Conservation (phyloP, 306 rosid genomes). For the Cicer judaicum region DNA sequence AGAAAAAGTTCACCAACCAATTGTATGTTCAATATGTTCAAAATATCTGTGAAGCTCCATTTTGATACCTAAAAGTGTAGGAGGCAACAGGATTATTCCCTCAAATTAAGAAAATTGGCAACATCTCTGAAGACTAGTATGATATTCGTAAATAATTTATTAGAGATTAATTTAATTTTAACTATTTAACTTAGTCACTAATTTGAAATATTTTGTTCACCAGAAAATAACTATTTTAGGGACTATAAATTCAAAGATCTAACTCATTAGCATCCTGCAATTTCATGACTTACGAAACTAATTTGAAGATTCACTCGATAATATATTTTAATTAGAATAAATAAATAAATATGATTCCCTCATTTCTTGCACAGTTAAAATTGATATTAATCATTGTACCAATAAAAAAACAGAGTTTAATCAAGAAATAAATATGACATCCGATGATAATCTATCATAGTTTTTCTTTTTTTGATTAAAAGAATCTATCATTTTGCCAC, state of each 20-base stretch:
- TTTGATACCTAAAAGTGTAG: too few relatives aligned
- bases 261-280: background rate
- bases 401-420: too few relatives aligned
- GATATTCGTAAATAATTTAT: background rate
- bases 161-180: background rate
- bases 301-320: background rate
- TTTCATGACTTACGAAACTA: background rate
- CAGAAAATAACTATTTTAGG: background rate
- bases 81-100: too few relatives aligned
- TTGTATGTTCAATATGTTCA: slow-evolving; percentile 25
- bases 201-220: background rate
- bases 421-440: too few relatives aligned
- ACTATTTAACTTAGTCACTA: background rate
- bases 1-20: background rate
- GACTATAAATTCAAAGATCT: background rate
- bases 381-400: too few relatives aligned
- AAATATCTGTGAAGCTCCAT: background rate
- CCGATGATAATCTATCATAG: too few relatives aligned
- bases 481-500: too few relatives aligned
- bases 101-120: background rate
- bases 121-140: background rate
- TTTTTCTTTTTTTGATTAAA: too few relatives aligned
- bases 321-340: background rate
- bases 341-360: too few relatives aligned
- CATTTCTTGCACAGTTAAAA: too few relatives aligned